Evolutionary conservation across 345 rosid species (phyloP).

Genomic region (Gossypium arboreum): DNA sequence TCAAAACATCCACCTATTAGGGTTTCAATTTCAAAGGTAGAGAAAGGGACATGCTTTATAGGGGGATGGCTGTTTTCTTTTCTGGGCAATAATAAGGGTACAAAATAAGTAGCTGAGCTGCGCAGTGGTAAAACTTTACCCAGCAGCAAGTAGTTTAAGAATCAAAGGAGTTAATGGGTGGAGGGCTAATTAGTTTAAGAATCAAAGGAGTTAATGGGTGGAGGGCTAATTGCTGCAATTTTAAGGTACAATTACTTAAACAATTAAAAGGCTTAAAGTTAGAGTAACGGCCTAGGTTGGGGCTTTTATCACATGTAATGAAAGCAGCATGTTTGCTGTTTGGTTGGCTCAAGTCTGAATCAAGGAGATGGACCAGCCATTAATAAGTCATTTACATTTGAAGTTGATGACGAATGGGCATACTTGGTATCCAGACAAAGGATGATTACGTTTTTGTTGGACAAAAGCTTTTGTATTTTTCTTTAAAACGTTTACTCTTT

Average conservation of each 20-base stretch:
- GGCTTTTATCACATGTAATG: neutral
- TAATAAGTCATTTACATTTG: neutral
- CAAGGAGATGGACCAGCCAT: neutral
- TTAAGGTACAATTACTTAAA: neutral
- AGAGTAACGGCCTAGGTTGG: neutral
- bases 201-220: neutral
- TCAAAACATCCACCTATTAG: too few species aligned
- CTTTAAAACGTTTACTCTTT: neutral
- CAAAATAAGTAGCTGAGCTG: neutral
- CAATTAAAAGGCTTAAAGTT: neutral
- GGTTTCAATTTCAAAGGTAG: neutral
- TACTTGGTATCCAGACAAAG: neutral
- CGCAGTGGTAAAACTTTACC: neutral
- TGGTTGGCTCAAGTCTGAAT: conserved; percentile 1
- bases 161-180: neutral
- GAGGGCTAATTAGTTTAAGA: neutral
- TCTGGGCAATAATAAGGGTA: neutral
- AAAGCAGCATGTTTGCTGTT: neutral
- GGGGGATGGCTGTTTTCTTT: neutral
- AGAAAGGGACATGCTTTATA: neutral
- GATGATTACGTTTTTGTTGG: neutral
- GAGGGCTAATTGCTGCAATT: neutral
- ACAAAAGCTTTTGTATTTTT: neutral
- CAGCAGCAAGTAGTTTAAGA: neutral
- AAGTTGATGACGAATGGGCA: too few species aligned